Conservation (phyloP, 2,329 filamentous ascomycete genomes). For the Colletotrichum sublineola region DNA sequence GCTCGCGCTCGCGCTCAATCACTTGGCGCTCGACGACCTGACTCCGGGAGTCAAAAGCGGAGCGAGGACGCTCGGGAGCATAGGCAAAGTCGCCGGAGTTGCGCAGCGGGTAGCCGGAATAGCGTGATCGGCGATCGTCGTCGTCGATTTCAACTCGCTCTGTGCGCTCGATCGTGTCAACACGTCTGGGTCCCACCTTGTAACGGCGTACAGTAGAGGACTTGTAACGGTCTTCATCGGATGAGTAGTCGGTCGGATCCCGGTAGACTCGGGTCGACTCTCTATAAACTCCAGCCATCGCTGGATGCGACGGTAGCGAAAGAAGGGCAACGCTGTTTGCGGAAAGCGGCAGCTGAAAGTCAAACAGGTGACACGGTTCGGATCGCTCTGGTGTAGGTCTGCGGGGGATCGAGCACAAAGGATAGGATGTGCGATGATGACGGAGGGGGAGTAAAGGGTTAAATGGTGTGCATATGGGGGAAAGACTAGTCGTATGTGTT, state of each 20-base stretch:
- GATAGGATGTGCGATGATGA: slow-evolving; percentile 36
- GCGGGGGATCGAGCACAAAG: slow-evolving; percentile 37
- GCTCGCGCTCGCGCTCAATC: slow-evolving; percentile 41
- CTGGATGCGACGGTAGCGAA: slow-evolving; percentile 31
- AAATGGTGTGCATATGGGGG: slow-evolving; percentile 30
- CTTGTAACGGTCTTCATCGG: slow-evolving; percentile 61
- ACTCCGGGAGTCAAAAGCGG: slow-evolving; percentile 59
- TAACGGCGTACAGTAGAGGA: slow-evolving; percentile 66
- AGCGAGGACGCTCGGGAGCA: slow-evolving; percentile 64
- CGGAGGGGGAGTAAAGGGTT: slow-evolving; percentile 36
- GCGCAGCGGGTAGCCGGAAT: slow-evolving; percentile 54
- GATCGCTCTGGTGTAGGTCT: slow-evolving; percentile 14
- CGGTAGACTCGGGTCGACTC: slow-evolving; percentile 51
- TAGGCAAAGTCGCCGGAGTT: slow-evolving; percentile 57
- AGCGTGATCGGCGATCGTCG: slow-evolving; percentile 61
- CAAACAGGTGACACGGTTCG: slow-evolving; percentile 20
- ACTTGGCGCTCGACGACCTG: slow-evolving; percentile 47
- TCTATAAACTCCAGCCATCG: slow-evolving; percentile 48
- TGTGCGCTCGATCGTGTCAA: slow-evolving; percentile 56
- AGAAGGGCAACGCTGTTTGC: slow-evolving; percentile 23
- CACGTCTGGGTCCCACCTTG: slow-evolving; percentile 60
- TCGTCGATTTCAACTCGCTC: slow-evolving; percentile 59
- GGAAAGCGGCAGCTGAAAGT: slow-evolving; percentile 31
- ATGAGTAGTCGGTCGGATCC: slow-evolving; percentile 51
- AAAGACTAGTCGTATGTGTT: not conserved